Evolutionary conservation across 2,329 filamentous ascomycete genomes (phyloP).

Genomic region (Apiospora sp.): DNA sequence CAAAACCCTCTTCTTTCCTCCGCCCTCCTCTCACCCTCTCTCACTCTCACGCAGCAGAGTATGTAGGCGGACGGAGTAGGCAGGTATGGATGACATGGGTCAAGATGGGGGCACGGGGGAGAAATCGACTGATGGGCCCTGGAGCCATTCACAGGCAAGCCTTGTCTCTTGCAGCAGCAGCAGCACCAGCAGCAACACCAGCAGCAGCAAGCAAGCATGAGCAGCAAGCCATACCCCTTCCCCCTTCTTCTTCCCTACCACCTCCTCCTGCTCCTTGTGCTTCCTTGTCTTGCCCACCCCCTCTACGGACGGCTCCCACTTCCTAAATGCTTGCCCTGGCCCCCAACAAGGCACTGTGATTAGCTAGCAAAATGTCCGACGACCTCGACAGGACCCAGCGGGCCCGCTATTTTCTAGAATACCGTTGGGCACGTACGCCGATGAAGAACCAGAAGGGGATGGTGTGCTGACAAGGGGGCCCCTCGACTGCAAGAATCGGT

Average conservation of each 20-base stretch:
- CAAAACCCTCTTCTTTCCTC: conserved; percentile 21
- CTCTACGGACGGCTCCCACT: conserved; percentile 39
- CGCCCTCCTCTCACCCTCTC: conserved; percentile 5
- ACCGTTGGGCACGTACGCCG: conserved; percentile 55
- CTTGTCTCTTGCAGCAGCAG: conserved; percentile 32
- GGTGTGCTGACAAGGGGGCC: conserved; percentile 45
- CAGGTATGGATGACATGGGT: conserved; percentile 40
- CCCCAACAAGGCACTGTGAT: conserved; percentile 51
- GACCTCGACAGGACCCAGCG: conserved; percentile 41
- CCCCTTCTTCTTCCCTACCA: conserved; percentile 6
- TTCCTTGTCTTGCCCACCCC: conserved; percentile 26
- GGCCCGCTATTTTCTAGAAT: conserved; percentile 56
- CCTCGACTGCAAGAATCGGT: conserved; percentile 39
- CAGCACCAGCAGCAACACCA: conserved; percentile 25
- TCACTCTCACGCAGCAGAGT: conserved; percentile 17
- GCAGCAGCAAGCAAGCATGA: conserved; percentile 29
- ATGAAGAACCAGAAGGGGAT: conserved; percentile 49
- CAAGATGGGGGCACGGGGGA: conserved; percentile 45
- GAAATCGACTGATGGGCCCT: conserved; percentile 36
- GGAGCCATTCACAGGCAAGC: conserved; percentile 40
- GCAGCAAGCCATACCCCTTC: conserved; percentile 31
- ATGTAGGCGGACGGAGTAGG: conserved; percentile 43
- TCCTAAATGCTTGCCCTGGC: conserved; percentile 46
- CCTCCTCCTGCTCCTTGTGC: not conserved
- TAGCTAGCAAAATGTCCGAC: conserved; percentile 56